These are phyloP conservation scores for Nemania bipapillata DNA, from an alignment of 2,329 filamentous ascomycete species.

Conservation along the genomic window DNA sequence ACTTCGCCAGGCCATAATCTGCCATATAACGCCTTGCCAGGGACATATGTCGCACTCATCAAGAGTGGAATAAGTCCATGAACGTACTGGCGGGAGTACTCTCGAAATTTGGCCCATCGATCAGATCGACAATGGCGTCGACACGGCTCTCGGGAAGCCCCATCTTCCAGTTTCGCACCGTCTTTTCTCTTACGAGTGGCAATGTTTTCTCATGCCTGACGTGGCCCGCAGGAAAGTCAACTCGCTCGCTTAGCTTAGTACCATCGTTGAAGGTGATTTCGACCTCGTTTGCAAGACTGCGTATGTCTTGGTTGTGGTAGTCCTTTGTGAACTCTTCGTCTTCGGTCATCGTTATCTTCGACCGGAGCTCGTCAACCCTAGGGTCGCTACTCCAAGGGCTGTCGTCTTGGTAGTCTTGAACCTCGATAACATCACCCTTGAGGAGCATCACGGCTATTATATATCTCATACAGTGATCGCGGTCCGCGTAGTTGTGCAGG, in stretches of 20 bases:
- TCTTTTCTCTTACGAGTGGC: slow-evolving; percentile 30
- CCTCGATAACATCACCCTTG: slow-evolving; percentile 29
- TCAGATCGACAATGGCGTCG: slow-evolving; percentile 18
- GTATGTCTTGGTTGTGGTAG: slow-evolving; percentile 37
- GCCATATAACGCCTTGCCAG: too few relatives aligned
- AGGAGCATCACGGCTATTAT: slow-evolving; percentile 40
- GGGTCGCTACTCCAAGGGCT: slow-evolving; percentile 37
- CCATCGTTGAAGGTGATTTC: slow-evolving; percentile 35
- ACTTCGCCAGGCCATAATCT: too few relatives aligned
- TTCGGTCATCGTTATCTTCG: slow-evolving; percentile 36
- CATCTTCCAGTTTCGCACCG: slow-evolving; percentile 32
- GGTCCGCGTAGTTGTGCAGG: slow-evolving; percentile 39
- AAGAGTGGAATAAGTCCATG: slow-evolving; percentile 34
- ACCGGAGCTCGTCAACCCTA: slow-evolving; percentile 33
- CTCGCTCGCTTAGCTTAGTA: slow-evolving; percentile 12
- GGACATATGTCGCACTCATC: too few relatives aligned
- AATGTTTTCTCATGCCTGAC: neutral
- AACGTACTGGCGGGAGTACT: slow-evolving; percentile 26
- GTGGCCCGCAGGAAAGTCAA: slow-evolving; percentile 35
- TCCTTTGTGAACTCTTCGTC: slow-evolving; percentile 38
- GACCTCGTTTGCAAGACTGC: slow-evolving; percentile 32
- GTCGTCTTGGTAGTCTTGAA: slow-evolving; percentile 37
- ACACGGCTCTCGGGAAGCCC: slow-evolving; percentile 23
- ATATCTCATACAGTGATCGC: slow-evolving; percentile 43
- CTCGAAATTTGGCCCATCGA: slow-evolving; percentile 25